phyloP scores from a whole-genome alignment of 345 rosid genomes.

The Salix caprea region DNA sequence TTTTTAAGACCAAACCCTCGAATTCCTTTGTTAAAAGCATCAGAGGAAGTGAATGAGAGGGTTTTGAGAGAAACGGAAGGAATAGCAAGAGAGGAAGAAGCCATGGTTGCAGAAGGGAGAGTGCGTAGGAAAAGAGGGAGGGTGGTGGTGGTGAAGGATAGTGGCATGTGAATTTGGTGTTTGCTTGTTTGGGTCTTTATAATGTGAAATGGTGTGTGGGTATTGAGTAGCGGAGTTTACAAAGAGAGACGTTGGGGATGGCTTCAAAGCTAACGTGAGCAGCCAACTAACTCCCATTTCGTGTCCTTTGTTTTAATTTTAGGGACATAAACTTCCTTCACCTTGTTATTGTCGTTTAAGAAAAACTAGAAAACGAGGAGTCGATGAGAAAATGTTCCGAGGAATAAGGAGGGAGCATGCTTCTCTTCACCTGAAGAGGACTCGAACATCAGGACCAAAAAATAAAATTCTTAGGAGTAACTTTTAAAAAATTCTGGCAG shows the following conservation, averaged over 20 bases:
- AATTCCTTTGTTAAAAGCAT: constrained; percentile 24
- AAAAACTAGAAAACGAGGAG: too few relatives aligned
- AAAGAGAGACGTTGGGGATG: constrained; percentile 31
- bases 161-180: constrained; percentile 17
- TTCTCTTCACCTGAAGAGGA: too few relatives aligned
- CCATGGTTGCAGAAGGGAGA: background rate
- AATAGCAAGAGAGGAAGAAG: constrained; percentile 27
- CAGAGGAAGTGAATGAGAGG: constrained; percentile 30
- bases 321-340: too few relatives aligned
- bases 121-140: constrained; percentile 33
- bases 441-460: too few relatives aligned
- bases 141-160: constrained; percentile 22
- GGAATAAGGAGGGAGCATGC: too few relatives aligned
- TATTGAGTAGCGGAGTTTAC: constrained; percentile 39
- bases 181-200: background rate
- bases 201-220: background rate
- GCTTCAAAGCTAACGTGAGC: constrained; percentile 18
- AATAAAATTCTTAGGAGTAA: too few relatives aligned
- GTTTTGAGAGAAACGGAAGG: constrained; percentile 12
- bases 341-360: too few relatives aligned
- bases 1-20: constrained; percentile 29
- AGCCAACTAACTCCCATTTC: background rate
- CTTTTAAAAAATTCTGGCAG: too few relatives aligned
- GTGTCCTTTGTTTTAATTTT: too few relatives aligned
- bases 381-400: too few relatives aligned